phyloP scores from a whole-genome alignment of 2,329 filamentous ascomycete species.

The Aspergillus arachidicola region DNA sequence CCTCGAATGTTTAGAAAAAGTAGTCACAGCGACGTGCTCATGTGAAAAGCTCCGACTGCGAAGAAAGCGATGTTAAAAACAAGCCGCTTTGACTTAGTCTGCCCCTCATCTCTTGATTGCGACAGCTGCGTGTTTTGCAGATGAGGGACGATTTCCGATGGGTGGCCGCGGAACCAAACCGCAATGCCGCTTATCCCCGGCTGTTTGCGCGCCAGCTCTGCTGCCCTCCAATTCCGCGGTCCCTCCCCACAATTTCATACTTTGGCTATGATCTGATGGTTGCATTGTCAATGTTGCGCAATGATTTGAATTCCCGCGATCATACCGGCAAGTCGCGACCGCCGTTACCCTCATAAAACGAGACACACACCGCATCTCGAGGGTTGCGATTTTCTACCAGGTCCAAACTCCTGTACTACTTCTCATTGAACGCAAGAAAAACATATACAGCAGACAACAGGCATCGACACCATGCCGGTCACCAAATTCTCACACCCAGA shows the following conservation, averaged over 20 bases:
- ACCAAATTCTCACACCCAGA: conserved; percentile 65
- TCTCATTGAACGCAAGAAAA: not conserved
- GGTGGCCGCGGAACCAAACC: conserved; percentile 13
- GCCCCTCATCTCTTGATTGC: conserved; percentile 3
- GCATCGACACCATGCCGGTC: conserved; percentile 57
- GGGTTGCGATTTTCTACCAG: not conserved
- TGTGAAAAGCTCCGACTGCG: not conserved
- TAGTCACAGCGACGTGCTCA: not conserved
- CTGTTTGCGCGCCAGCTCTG: conserved; percentile 16
- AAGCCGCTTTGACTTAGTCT: not conserved
- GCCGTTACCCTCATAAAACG: conserved; percentile 5
- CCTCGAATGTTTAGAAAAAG: not conserved
- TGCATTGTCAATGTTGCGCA: not conserved
- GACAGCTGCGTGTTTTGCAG: not conserved
- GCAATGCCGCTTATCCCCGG: conserved; percentile 22
- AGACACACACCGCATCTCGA: not conserved
- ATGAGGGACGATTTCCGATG: conserved; percentile 6
- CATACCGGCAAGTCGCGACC: not conserved
- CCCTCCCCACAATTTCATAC: not conserved
- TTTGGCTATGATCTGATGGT: not conserved
- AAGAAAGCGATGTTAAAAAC: conserved; percentile 11
- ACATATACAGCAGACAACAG: not conserved
- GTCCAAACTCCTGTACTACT: not conserved
- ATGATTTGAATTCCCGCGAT: conserved; percentile 9
- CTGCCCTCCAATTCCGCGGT: conserved; percentile 6